Conservation (phyloP, 169 alveolate species). For the Plasmodium gonderi region DNA sequence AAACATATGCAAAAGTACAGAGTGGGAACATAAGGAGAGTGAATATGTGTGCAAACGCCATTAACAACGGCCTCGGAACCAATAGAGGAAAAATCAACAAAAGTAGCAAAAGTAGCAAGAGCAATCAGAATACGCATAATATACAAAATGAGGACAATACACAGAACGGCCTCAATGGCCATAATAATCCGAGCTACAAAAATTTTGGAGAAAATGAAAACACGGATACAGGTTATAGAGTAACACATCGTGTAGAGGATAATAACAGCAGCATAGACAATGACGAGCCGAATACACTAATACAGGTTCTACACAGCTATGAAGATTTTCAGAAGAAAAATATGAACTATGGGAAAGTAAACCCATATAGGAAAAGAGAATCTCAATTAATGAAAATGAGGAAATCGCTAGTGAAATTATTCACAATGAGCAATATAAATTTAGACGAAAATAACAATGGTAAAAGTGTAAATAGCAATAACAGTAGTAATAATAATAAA, state of each 20-base stretch:
- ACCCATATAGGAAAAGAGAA: conserved; percentile 56
- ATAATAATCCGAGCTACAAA: background rate
- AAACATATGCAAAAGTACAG: background rate
- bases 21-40: background rate
- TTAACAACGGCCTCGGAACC: no score
- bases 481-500: background rate
- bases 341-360: conserved; percentile 45
- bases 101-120: no score
- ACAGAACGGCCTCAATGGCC: background rate
- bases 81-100: no score
- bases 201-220: background rate
- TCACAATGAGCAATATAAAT: conserved; percentile 23
- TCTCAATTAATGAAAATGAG: conserved; percentile 26
- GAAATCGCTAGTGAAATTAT: conserved; percentile 16
- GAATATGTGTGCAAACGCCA: background rate
- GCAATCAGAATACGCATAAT: no score
- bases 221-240: background rate
- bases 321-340: conserved; percentile 71
- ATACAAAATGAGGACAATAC: background rate
- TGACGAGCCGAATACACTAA: conserved; percentile 43
- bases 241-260: conserved; percentile 6
- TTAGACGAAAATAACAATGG: background rate
- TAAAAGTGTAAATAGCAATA: background rate
- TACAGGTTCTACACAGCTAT: conserved; percentile 68
- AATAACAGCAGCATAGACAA: conserved; percentile 7